phyloP scores from a whole-genome alignment of 202 grass and related monocot species.

The Hordeum pubiflorum region DNA sequence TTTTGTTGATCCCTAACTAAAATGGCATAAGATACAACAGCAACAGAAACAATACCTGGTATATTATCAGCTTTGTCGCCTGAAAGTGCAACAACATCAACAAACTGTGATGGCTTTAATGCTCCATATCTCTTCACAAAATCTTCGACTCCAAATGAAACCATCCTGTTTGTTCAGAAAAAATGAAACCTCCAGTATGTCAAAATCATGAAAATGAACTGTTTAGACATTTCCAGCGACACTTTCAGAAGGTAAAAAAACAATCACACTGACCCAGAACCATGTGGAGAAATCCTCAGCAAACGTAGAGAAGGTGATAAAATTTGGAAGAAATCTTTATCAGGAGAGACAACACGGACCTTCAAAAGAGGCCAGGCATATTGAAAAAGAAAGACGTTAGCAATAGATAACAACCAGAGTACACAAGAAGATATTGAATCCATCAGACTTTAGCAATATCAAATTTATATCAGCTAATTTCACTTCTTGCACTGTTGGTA shows the following conservation, averaged over 20 bases:
- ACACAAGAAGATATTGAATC: constrained; percentile 12
- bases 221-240: constrained; percentile 8
- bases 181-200: constrained; percentile 69
- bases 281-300: constrained; percentile 64
- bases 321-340: constrained; percentile 99
- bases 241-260: constrained; percentile 8
- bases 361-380: constrained; percentile 28
- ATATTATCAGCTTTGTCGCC: constrained; percentile 97
- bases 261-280: constrained; percentile 62
- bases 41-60: constrained; percentile 52
- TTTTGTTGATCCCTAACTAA: neutral
- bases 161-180: constrained; percentile 51
- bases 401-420: neutral
- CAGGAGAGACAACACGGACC: constrained; percentile 94
- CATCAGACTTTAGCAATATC: neutral
- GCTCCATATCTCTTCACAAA: constrained; percentile 75
- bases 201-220: constrained; percentile 25
- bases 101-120: constrained; percentile 85
- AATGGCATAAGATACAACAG: constrained; percentile 11
- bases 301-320: constrained; percentile 83
- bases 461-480: constrained; percentile 13
- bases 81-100: constrained; percentile 84
- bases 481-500: neutral
- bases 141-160: constrained; percentile 96
- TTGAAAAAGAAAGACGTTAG: constrained; percentile 12